Evolutionary conservation across 139 green algal species (phyloP).

Genomic region (Coelastrella sp.): DNA sequence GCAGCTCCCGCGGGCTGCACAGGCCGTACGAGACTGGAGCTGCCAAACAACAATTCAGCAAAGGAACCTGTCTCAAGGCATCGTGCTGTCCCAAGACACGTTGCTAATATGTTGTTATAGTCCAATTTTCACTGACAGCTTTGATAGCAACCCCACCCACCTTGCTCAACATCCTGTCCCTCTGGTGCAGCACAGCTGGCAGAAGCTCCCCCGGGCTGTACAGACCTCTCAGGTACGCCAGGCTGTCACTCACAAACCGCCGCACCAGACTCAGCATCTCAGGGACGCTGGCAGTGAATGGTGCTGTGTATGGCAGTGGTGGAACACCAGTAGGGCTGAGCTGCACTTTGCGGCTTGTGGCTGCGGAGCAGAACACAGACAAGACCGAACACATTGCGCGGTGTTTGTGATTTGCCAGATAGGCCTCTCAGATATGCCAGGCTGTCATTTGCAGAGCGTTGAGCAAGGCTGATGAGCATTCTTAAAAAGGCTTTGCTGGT

Average conservation of each 20-base stretch:
- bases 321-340: slow-evolving; percentile 21
- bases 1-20: too few relatives aligned
- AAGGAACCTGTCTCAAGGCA: too few relatives aligned
- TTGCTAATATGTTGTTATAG: too few relatives aligned
- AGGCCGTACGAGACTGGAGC: too few relatives aligned
- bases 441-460: slow-evolving; percentile 59
- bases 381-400: not conserved
- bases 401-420: not conserved
- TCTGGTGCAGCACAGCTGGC: slow-evolving; percentile 57
- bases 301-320: slow-evolving; percentile 56
- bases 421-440: slow-evolving; percentile 67
- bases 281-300: slow-evolving; percentile 66
- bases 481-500: slow-evolving; percentile 52
- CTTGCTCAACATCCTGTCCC: slow-evolving; percentile 71
- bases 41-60: too few relatives aligned
- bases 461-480: slow-evolving; percentile 48
- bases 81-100: too few relatives aligned
- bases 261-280: slow-evolving; percentile 53
- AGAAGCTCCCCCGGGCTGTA: slow-evolving; percentile 74
- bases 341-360: not conserved
- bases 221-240: slow-evolving; percentile 67
- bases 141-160: too few relatives aligned
- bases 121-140: too few relatives aligned
- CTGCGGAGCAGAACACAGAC: not conserved
- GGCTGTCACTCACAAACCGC: slow-evolving; percentile 58